Percentiles rank a stretch among this genome's conserved stretches.
phyloP scores from a whole-genome alignment of 805 yeast genomes.

The Sungouiozyma ichnusensis region DNA sequence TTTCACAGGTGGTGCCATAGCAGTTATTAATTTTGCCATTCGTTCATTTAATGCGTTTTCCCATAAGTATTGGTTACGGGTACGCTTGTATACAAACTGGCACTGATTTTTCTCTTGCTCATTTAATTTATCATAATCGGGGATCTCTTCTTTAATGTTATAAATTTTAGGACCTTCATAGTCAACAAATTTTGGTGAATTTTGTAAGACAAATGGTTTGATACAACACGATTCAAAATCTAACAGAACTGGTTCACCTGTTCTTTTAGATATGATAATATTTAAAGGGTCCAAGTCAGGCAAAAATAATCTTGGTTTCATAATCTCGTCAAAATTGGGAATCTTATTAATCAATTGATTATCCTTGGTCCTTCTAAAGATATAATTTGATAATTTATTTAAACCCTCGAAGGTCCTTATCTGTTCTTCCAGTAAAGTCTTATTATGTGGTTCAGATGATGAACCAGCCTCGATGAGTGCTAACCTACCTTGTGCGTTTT shows the following conservation, averaged over 20 bases:
- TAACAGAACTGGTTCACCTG: conserved; percentile 40
- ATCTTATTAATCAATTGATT: conserved; percentile 33
- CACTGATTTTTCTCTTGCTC: conserved; percentile 72
- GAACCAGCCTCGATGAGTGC: conserved; percentile 19
- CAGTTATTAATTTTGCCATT: conserved; percentile 58
- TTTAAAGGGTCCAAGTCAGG: conserved; percentile 92
- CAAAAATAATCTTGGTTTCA: conserved; percentile 61
- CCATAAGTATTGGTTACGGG: conserved; percentile 87
- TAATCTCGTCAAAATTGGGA: conserved; percentile 51
- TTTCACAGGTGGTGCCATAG: conserved; percentile 78
- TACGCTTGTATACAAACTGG: conserved; percentile 76
- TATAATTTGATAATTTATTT: conserved; percentile 41
- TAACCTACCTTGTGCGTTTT: conserved; percentile 43
- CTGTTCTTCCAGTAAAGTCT: conserved; percentile 39
- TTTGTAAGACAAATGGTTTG: conserved; percentile 71
- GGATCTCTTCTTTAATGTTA: conserved; percentile 63
- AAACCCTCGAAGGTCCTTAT: conserved; percentile 55
- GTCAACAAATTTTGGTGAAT: conserved; percentile 72
- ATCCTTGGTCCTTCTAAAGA: conserved; percentile 41
- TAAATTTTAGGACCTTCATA: conserved; percentile 85
- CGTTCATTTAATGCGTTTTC: conserved; percentile 62
- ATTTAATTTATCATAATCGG: conserved; percentile 52
- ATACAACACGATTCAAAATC: conserved; percentile 78
- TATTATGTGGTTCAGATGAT: conserved; percentile 15
- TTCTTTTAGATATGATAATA: conserved; percentile 42